Evolutionary conservation across 192 early-diverging fungal species (phyloP).

Genomic region (Coemansia sp.): DNA sequence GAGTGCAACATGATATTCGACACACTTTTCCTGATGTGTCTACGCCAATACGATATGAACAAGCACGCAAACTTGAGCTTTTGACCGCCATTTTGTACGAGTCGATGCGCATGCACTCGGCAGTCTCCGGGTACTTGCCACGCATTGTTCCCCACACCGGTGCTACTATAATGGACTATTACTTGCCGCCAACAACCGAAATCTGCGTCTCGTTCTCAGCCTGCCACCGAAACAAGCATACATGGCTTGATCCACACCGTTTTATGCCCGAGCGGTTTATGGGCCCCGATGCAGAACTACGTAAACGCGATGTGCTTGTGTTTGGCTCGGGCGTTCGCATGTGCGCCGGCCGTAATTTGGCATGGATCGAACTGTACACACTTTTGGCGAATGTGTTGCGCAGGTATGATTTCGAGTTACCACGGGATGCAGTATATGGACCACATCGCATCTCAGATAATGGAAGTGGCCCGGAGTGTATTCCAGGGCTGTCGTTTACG

Average conservation of each 20-base stretch:
- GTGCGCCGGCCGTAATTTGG: conserved; percentile 46
- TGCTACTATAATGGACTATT: conserved; percentile 8
- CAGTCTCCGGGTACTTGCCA: conserved; percentile 25
- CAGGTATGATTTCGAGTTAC: conserved; percentile 24
- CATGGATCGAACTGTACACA: conserved; percentile 39
- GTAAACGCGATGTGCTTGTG: conserved; percentile 19
- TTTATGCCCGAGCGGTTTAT: conserved; percentile 48
- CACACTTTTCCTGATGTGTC: conserved; percentile 22
- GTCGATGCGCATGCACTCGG: conserved; percentile 38
- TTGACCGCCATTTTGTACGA: conserved; percentile 48
- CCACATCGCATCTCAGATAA: not conserved
- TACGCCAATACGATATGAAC: conserved; percentile 20
- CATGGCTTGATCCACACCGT: conserved; percentile 16
- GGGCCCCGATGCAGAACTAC: conserved; percentile 9
- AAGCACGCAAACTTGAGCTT: conserved; percentile 25
- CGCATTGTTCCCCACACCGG: conserved; percentile 27
- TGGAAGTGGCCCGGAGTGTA: not conserved
- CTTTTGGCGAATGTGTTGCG: conserved; percentile 45
- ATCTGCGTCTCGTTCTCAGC: conserved; percentile 28
- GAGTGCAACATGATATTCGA: conserved; percentile 29
- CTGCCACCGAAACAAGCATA: conserved; percentile 22
- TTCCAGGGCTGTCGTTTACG: conserved; percentile 19
- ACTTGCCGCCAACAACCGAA: conserved; percentile 18
- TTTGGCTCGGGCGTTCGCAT: conserved; percentile 42
- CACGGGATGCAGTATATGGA: conserved; percentile 23